Base-by-base conservation (phyloP, 2,329 filamentous ascomycete genomes). In the Alternaria triticimaculans region DNA sequence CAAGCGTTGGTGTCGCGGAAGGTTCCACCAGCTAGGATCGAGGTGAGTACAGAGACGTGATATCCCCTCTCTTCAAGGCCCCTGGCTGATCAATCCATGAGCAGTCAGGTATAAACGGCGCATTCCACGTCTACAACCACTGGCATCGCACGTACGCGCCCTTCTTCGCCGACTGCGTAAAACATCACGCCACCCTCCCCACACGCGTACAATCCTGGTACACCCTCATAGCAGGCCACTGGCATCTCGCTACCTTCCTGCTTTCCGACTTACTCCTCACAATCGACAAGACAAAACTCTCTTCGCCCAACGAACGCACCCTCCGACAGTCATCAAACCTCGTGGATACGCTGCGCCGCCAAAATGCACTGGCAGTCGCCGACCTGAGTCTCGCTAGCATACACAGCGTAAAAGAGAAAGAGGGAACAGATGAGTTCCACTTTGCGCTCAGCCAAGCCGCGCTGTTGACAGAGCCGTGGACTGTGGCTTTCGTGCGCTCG, bases 391-490 rank as follows among this genome's bases (percentile, higher is more conserved):
- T 9, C 62, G 74, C 62, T 63, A 76, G 12, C 70, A 78, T 46
- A 71, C 81, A 44, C 28, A 41, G 25, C 1, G 46, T 28, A 6
- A 48, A 49, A 20, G 33, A 15, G 20, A 51, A 33, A 3, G 45
- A 48, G n/a, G 25, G 10, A 2, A 41, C 56, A 5, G 67, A 76
- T 20, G 82, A 84, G 15, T 85, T 86, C 55, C 86, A 87, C 69
- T 84, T 84, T 58, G 85, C 86, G 0, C 80, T 87, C 23, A 84
- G 82, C 45, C 82, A 87, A 63, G 85, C 84, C 2, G 84, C 86
- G 0, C 80, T 89, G 10, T 71, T 89, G 55, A 87, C 86, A 0
- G 87, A 88, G 67, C 87, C 87, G 2, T 88, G 87, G 87, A 87
- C 86, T 0, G 82, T 84, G 28, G 82, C 88, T 23, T 64, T 64